These are phyloP conservation scores for Paratinospora sagittata DNA, from an alignment of 164 flowering plant genomes.

Conservation along the genomic window DNA sequence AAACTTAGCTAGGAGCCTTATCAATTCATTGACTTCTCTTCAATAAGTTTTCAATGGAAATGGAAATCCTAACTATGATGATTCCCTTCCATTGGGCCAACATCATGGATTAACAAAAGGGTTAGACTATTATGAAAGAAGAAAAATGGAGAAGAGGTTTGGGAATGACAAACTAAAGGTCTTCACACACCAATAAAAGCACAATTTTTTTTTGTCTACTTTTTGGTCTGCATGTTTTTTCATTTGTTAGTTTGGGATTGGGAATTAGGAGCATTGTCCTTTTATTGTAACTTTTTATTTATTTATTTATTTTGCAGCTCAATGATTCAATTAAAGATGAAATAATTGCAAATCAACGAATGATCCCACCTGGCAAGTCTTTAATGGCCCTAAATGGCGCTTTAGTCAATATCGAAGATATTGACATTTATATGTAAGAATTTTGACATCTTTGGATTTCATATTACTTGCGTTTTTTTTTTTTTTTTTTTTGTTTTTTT, in stretches of 20 bases:
- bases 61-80: too few relatives aligned
- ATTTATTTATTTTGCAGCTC: conserved; percentile 46
- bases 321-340: conserved; percentile 88
- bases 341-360: conserved; percentile 83
- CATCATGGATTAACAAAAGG: too few relatives aligned
- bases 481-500: neutral
- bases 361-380: conserved; percentile 98
- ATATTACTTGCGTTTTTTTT: neutral
- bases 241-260: neutral
- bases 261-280: neutral
- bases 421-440: conserved; percentile 87
- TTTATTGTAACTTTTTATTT: neutral
- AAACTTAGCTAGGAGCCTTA: too few relatives aligned
- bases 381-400: conserved; percentile 98
- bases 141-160: too few relatives aligned
- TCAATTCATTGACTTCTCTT: too few relatives aligned
- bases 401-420: conserved; percentile 83
- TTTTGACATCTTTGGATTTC: conserved; percentile 16
- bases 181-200: too few relatives aligned
- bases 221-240: neutral
- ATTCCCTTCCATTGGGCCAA: too few relatives aligned
- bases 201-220: too few relatives aligned
- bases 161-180: too few relatives aligned
- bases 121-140: too few relatives aligned
- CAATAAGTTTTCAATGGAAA: too few relatives aligned